Percentiles rank a stretch among this genome's conserved stretches.
These are phyloP conservation scores for Anethum foeniculum DNA, from an alignment of 140 eudicot genomes.

Conservation along the genomic window DNA sequence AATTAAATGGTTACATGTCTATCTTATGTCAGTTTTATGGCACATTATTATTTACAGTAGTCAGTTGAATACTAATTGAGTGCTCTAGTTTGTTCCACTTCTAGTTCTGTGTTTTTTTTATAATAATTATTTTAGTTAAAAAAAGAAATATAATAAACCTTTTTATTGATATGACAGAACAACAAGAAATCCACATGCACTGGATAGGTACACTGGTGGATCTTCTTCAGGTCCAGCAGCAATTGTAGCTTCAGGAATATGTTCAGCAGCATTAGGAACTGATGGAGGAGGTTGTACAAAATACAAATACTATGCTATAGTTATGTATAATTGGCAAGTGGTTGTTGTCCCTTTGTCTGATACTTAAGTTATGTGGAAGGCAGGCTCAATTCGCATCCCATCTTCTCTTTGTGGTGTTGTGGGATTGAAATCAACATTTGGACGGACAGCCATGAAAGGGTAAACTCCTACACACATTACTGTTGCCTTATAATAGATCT, in stretches of 20 bases:
- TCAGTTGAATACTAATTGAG: neutral
- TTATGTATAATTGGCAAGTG: neutral
- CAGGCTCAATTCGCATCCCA: constrained; percentile 94
- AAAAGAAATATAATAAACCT: neutral
- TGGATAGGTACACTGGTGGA: constrained; percentile 89
- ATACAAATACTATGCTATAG: constrained; percentile 16
- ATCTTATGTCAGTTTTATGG: neutral
- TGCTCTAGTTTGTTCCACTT: neutral
- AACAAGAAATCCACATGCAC: constrained; percentile 86
- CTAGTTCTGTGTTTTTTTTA: neutral
- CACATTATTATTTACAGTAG: neutral
- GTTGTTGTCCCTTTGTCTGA: constrained; percentile 4
- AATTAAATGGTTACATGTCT: neutral
- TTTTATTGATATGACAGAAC: constrained; percentile 42
- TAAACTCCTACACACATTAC: constrained; percentile 18
- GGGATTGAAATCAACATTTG: constrained; percentile 89
- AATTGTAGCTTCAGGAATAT: constrained; percentile 88
- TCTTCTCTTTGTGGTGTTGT: constrained; percentile 96
- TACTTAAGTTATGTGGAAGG: constrained; percentile 16
- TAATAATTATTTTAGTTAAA: neutral
- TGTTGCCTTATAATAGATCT: neutral
- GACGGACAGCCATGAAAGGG: constrained; percentile 81
- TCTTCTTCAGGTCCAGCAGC: constrained; percentile 99
- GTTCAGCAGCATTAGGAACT: constrained; percentile 94
- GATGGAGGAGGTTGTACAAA: constrained; percentile 90